phyloP scores from a whole-genome alignment of 2,329 filamentous ascomycete species.

The Claviceps sp. region DNA sequence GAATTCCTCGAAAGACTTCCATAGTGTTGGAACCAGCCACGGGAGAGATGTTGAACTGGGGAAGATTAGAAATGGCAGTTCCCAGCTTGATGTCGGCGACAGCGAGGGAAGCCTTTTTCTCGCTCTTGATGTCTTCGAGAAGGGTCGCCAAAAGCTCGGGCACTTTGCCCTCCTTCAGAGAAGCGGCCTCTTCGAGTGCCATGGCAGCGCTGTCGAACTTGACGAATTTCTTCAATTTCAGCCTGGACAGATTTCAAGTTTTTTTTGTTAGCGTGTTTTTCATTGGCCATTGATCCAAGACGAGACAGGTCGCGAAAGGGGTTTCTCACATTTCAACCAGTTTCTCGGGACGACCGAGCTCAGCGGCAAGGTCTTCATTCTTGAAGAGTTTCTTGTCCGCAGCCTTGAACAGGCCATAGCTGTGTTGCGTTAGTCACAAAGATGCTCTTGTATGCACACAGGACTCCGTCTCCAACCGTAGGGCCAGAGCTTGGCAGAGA shows the following conservation, averaged over 20 bases:
- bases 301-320: not conserved
- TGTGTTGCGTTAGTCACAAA: conserved; percentile 28
- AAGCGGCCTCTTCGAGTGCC: conserved; percentile 80
- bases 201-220: conserved; percentile 92
- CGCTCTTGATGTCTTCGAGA: conserved; percentile 82
- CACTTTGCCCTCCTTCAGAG: conserved; percentile 87
- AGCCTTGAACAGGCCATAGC: conserved; percentile 96
- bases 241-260: conserved; percentile 29
- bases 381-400: conserved; percentile 97
- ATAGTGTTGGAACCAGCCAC: conserved; percentile 49
- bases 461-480: not conserved
- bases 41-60: conserved; percentile 71
- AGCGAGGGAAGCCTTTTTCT: conserved; percentile 91
- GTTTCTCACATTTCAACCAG: conserved; percentile 65
- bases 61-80: conserved; percentile 83
- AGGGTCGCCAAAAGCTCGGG: conserved; percentile 72
- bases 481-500: not conserved
- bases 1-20: conserved; percentile 89
- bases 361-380: conserved; percentile 62
- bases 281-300: not conserved
- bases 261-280: not conserved
- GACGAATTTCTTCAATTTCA: conserved; percentile 93
- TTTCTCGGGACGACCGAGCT: conserved; percentile 69
- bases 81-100: conserved; percentile 90
- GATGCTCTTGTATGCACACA: not conserved